Conservation (phyloP, 2,329 filamentous ascomycete species). For the Penicillium sp. region DNA sequence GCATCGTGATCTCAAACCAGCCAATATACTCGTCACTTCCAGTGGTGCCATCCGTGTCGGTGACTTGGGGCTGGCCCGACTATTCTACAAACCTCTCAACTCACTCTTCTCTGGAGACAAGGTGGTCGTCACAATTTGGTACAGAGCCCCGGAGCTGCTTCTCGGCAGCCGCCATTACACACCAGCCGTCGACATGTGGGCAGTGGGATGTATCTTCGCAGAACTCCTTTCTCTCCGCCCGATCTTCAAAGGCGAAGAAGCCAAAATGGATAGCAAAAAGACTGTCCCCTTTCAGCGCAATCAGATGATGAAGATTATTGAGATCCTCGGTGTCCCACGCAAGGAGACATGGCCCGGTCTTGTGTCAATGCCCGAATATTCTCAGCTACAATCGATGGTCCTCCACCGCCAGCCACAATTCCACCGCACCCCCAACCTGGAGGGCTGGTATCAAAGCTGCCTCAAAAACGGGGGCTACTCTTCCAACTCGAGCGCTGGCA, state of each 20-base stretch:
- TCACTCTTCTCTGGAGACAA: constrained; percentile 94
- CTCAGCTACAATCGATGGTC: constrained; percentile 64
- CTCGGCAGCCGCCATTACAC: constrained; percentile 96
- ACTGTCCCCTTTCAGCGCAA: constrained; percentile 96
- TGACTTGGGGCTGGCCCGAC: constrained; percentile 85
- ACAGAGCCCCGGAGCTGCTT: constrained; percentile 90
- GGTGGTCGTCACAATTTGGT: constrained; percentile 99
- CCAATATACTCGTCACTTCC: constrained; percentile 98
- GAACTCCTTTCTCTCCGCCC: constrained; percentile 87
- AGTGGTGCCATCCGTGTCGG: constrained; percentile 90
- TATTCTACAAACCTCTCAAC: constrained; percentile 93
- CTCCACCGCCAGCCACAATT: constrained; percentile 51
- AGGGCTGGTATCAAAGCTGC: constrained; percentile 79
- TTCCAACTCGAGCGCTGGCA: constrained; percentile 54
- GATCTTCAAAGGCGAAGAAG: constrained; percentile 98
- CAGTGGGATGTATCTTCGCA: constrained; percentile 95
- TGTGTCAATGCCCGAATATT: constrained; percentile 83
- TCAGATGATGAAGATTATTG: constrained; percentile 98
- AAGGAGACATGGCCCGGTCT: constrained; percentile 89
- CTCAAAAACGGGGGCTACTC: constrained; percentile 63
- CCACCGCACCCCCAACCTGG: constrained; percentile 63
- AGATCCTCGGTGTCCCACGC: constrained; percentile 88
- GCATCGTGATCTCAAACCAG: constrained; percentile 94
- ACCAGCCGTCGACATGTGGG: constrained; percentile 96
- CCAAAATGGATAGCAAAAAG: constrained; percentile 98